Conservation (phyloP, 2,329 filamentous ascomycete genomes). For the Dactylellina leptospora region DNA sequence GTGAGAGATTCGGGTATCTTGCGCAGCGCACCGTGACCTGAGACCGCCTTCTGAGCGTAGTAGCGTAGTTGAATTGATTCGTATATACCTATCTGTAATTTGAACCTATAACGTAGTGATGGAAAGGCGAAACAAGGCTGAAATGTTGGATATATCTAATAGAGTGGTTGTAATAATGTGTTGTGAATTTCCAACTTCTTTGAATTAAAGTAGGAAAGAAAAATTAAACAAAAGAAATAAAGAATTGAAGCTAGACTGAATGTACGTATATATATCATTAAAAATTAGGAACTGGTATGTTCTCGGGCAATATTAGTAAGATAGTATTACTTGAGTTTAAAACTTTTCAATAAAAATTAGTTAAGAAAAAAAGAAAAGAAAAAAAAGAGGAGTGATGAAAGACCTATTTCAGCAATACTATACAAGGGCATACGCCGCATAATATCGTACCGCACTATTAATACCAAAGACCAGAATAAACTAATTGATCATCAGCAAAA, state of each 20-base stretch:
- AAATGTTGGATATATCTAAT: too few relatives aligned
- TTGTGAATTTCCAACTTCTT: background rate
- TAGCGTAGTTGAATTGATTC: too few relatives aligned
- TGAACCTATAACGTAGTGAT: too few relatives aligned
- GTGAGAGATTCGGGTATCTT: background rate
- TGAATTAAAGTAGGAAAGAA: background rate
- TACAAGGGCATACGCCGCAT: too few relatives aligned
- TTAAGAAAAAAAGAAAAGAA: background rate
- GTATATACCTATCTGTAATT: too few relatives aligned
- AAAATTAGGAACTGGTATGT: background rate
- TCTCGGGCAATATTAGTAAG: background rate
- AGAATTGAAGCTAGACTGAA: background rate
- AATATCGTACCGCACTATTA: background rate
- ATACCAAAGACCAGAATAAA: background rate
- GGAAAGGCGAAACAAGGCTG: too few relatives aligned
- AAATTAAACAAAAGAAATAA: background rate
- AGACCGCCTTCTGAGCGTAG: too few relatives aligned
- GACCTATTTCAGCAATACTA: background rate
- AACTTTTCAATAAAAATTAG: background rate
- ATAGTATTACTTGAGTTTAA: background rate
- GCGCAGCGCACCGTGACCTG: too few relatives aligned
- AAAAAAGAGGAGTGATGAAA: background rate
- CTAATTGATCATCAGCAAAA: background rate
- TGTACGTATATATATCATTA: background rate
- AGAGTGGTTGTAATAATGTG: background rate